Evolutionary conservation across 129 eudicot species (phyloP), one percentile per base, ranked within the genome.

Genomic region (Dittrichia graveolens): DNA sequence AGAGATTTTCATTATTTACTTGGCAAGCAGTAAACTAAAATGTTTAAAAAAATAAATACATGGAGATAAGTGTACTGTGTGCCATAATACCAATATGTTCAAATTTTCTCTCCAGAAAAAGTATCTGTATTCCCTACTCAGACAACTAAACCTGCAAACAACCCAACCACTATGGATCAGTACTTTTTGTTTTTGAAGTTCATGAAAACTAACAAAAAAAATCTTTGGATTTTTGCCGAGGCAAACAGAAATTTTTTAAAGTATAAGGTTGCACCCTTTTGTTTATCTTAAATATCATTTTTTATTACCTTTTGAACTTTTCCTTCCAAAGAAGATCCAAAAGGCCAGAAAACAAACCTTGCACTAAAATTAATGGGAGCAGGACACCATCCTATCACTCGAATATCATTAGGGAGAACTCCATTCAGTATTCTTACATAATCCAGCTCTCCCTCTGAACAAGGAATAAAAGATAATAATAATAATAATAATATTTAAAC

Each of bases 351-450:
- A 50, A 81, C 77, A 66, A 68, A 94, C 98, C 98, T 88, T 79
- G 98, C 97, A 74, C 95, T 91, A 65, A 94, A 94, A 90, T 81
- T 83, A 74, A 50, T 38, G 4, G 97, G 93, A 72, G 84, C 96
- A 71, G 91, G 91, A 80, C 84, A 88, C 98, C 98, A 94, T 56
- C 97, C 91, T 59, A 90, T 78, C 38, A 94, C 85, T 74, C 96
- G 87, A 81, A 94, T 90, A 73, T 94, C 98, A 46, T 84, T 74
- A 19, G 98, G 98, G 68, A 94, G 97, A 43, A 71, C 96, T 63
- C 79, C 78, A 12, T 94, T 94, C 74, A 94, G 76, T 67, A 90
- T 79, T 82, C 71, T 86, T 71, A 90, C 96, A 77, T 90, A 94
- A 79, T 94, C 96, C 65, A 94, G 18, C 82, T 94, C 96, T 59